Percentiles rank a stretch among this genome's conserved stretches.
phyloP scores from a whole-genome alignment of 345 rosid genomes.

The Gossypium stocksii region DNA sequence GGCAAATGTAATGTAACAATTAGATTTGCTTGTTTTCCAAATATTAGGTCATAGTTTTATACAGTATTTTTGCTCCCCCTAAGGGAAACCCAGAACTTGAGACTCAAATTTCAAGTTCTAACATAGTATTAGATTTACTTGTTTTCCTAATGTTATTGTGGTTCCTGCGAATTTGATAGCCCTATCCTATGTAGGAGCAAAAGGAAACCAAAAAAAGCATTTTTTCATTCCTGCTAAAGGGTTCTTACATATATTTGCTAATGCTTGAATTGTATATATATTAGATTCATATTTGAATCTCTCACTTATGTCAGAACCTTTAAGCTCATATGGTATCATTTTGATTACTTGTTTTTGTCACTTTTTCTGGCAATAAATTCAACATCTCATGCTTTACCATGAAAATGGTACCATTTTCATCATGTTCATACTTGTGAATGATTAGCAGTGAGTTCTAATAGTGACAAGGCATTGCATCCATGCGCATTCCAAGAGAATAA shows the following conservation, averaged over 20 bases:
- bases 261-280: neutral
- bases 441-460: neutral
- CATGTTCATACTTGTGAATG: neutral
- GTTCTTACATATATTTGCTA: neutral
- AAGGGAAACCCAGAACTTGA: neutral
- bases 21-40: neutral
- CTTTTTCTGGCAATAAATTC: neutral
- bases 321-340: neutral
- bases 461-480: neutral
- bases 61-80: neutral
- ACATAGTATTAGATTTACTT: neutral
- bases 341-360: neutral
- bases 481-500: constrained; percentile 11
- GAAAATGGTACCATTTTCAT: neutral
- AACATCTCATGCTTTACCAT: neutral
- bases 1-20: neutral
- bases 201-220: neutral
- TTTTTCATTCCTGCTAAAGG: neutral
- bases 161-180: neutral
- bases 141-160: neutral
- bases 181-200: neutral
- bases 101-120: neutral
- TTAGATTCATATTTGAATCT: neutral
- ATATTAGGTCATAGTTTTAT: neutral
- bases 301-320: neutral